Conservation (phyloP, 129 eudicot species). For the Chrysanthemum lavandulifolium region DNA sequence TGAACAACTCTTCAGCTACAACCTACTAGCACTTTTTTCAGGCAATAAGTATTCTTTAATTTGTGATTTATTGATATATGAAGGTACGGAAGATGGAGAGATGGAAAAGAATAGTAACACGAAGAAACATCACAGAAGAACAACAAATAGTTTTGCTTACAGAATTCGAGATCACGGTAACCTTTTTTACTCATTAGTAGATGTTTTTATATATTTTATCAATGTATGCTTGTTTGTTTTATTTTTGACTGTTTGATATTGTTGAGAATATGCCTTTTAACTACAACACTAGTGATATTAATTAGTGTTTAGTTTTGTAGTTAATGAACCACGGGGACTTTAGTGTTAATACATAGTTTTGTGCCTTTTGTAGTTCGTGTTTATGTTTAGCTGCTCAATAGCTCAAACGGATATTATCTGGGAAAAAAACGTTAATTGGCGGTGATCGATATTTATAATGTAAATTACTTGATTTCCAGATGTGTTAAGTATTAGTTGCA, state of each 20-base stretch:
- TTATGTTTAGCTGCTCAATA: no score
- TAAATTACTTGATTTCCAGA: no score
- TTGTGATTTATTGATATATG: neutral
- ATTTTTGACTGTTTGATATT: neutral
- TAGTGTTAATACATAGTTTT: no score
- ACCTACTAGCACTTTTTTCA: no score
- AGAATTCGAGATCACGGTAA: constrained; percentile 55
- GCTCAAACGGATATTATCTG: no score
- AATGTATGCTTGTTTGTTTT: neutral
- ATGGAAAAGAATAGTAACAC: constrained; percentile 5
- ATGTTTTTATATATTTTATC: neutral
- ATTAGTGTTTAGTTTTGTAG: no score
- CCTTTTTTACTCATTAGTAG: neutral
- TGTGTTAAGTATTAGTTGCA: no score
- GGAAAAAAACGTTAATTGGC: no score
- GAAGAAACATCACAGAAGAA: constrained; percentile 21
- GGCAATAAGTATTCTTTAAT: neutral
- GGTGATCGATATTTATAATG: no score
- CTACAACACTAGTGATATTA: neutral
- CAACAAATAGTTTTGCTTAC: constrained; percentile 34
- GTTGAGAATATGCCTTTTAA: neutral
- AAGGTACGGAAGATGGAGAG: constrained; percentile 32
- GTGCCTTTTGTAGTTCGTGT: no score
- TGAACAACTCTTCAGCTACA: no score
- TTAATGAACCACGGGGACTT: no score